Base-by-base conservation (phyloP, 805 yeast species). In the Wickerhamiella musiphila region DNA sequence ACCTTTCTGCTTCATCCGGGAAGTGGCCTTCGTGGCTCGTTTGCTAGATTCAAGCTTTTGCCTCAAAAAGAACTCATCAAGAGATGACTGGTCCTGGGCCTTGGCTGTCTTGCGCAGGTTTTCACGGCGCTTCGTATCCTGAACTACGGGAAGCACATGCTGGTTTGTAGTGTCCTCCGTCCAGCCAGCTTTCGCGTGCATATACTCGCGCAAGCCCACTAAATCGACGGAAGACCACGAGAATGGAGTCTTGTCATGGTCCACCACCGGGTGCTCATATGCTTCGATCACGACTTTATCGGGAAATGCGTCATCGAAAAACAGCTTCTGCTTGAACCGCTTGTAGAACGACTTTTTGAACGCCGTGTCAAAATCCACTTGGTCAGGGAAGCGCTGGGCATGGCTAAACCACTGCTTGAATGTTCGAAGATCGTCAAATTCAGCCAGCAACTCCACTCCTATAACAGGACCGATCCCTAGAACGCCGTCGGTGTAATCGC, bases 401-500 rank as follows among this genome's bases (percentile, higher is more conserved):
- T 46, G 55, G 39, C 52, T 56, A 76, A 66, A 70, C 82, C 86
- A 78, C 41, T 46, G 42, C 18, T 55, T 64, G 60, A 61, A 69
- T 35, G 38, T 36, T 7, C 18, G 23, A 28, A 57, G 37, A 2
- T 51, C 58, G 51, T 70, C 73, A 54, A 86, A 90, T 44, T 84
- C 93, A 0, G 93, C 93, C 22, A 90, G 46, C 13, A 90, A 68
- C 51, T 90, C 95, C 70, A 82, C 70, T 0, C 93, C 90, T 13
- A 75, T 65, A 1, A 90, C 96, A 0, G 94, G 94, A 1, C 99
- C 99, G 37, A 90, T 66, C 2, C 96, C 93, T 36, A 78, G 75
- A 22, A 90, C 55, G 0, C 99, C 99, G 33, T 75, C 79, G 0
- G 98, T 84, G 50, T 90, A 90, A 56, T 90, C 98, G 52, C 94